phyloP scores from a whole-genome alignment of 805 yeast species.

The Ogataea allantospora region DNA sequence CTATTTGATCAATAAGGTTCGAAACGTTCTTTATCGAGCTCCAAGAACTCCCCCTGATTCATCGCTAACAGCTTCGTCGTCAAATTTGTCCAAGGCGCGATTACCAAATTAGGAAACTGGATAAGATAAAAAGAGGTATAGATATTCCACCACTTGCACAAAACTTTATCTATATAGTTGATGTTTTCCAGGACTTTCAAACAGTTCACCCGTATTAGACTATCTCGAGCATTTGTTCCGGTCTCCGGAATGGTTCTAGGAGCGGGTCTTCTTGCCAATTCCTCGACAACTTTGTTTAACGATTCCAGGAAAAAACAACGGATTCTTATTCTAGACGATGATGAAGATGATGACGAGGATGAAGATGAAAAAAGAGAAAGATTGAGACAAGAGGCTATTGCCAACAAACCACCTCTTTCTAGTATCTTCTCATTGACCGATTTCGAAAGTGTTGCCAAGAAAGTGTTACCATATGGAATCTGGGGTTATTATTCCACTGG shows the following conservation, averaged over 20 bases:
- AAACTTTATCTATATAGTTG: background rate
- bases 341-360: constrained; percentile 29
- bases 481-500: constrained; percentile 93
- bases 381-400: constrained; percentile 39
- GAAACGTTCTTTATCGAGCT: constrained; percentile 7
- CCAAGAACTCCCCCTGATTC: constrained; percentile 5
- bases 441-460: constrained; percentile 82
- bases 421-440: constrained; percentile 75
- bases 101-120: constrained; percentile 15
- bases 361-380: constrained; percentile 34
- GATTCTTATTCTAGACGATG: constrained; percentile 26
- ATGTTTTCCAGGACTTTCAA: constrained; percentile 8
- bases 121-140: constrained; percentile 6
- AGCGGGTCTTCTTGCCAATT: constrained; percentile 1
- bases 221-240: background rate
- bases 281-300: constrained; percentile 12
- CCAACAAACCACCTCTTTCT: constrained; percentile 63
- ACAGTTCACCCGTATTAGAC: constrained; percentile 1
- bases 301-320: constrained; percentile 20
- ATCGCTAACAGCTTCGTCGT: constrained; percentile 16
- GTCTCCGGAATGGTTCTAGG: constrained; percentile 11
- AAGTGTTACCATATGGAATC: constrained; percentile 67
- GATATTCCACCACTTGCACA: background rate
- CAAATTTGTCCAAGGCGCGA: constrained; percentile 4
- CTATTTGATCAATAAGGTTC: constrained; percentile 5